Base-by-base conservation (phyloP, 208 protist genomes). In the Vickermania ingenoplastis region DNA sequence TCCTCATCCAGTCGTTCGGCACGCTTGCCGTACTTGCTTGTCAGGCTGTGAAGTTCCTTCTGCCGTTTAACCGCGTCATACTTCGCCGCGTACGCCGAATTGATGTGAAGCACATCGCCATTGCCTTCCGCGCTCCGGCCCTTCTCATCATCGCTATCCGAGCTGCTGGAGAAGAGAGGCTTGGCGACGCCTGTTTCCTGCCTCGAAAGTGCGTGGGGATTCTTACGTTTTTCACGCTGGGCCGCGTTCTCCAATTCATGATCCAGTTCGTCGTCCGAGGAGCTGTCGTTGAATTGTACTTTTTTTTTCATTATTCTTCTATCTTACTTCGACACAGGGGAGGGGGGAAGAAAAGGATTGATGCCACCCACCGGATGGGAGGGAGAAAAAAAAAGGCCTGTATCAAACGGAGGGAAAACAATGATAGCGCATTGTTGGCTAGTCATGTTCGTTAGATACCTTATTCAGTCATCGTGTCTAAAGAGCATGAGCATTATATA, bases 11-110 rank as follows among this genome's bases (percentile, higher is more conserved):
- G 69, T 29, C 80, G 67, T 25, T 70, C 61, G 29, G 67, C 41
- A 22, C 76, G 68, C 22, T 86, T 73, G 31, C 75, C 79, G 72
- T 92, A 92, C 71, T 92, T 96, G 52, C 87, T 72, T 13, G 78
- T 86, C 11, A 96, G 71, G n/a, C 64, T 76, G 59, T 89, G 84
- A 17, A 92, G 66, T 62, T 96, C 90, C 60, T 96, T 78, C 63
- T 88, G 83, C 23, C 86, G 79, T 74, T 96, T 96, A 65, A 91
- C 80, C 57, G 87, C 71, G 53, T 94, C 90, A 54, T 89, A 96
- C 57, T 87, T 82, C 7, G 67, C 61, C 14, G 90, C 90, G 67
- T 90, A 96, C 28, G 69, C 58, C 22, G 76, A 66, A 56, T 96
- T 94, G 49, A 96, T 89, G 63, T 53, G 73, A 28, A 91, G 65